Conservation (phyloP, 2,329 filamentous ascomycete genomes). For the Cordyceps tenuipes region DNA sequence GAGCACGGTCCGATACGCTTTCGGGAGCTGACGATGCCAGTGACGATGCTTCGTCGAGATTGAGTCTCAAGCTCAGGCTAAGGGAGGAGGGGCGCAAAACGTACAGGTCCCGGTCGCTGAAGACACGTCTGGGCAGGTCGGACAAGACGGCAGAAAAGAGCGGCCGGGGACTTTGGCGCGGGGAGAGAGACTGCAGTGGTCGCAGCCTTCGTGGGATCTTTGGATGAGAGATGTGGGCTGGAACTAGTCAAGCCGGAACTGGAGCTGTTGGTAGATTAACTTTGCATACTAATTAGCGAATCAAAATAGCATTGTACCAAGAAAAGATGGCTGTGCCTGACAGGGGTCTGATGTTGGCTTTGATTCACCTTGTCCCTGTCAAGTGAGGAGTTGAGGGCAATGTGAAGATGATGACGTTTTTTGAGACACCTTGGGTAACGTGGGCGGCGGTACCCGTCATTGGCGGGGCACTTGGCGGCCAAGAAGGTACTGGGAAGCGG, state of each 20-base stretch:
- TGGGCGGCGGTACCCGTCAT: neutral
- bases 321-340: constrained; percentile 7
- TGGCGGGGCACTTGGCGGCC: constrained; percentile 2
- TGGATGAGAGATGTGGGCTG: neutral
- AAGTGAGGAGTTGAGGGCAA: neutral
- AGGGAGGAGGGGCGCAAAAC: constrained; percentile 1
- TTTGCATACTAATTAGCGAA: constrained; percentile 4
- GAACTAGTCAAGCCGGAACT: neutral
- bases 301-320: constrained; percentile 4
- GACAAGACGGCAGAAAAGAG: constrained; percentile 4
- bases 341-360: neutral
- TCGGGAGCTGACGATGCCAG: neutral
- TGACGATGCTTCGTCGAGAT: constrained; percentile 4
- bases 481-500: neutral
- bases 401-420: constrained; percentile 8
- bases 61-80: neutral
- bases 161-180: constrained; percentile 5
- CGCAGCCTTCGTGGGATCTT: constrained; percentile 12
- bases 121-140: constrained; percentile 7
- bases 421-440: neutral
- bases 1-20: constrained; percentile 6
- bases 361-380: neutral
- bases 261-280: neutral
- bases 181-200: constrained; percentile 9
- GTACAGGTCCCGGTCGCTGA: constrained; percentile 7